phyloP scores from a whole-genome alignment of 2,329 filamentous ascomycete genomes.

The Fulvia fulva region DNA sequence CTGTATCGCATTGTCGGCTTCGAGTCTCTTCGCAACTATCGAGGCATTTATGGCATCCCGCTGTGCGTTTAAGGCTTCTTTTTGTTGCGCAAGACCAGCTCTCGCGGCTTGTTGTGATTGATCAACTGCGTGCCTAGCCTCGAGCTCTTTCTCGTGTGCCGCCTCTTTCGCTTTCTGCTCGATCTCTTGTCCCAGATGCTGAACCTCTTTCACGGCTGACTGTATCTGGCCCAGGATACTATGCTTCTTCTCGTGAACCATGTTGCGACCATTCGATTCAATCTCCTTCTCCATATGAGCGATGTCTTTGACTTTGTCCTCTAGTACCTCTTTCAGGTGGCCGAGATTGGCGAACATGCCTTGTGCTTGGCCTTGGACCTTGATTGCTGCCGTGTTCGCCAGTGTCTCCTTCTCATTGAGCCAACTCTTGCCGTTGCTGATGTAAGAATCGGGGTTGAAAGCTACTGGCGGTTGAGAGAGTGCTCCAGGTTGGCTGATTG shows the following conservation, averaged over 20 bases:
- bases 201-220: constrained; percentile 11
- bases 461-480: background rate
- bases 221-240: constrained; percentile 11
- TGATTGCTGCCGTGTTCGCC: constrained; percentile 7
- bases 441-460: constrained; percentile 1
- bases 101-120: background rate
- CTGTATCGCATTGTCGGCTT: background rate
- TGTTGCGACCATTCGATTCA: constrained; percentile 11
- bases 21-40: background rate
- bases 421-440: constrained; percentile 1
- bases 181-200: constrained; percentile 13
- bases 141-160: constrained; percentile 7
- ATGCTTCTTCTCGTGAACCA: constrained; percentile 17
- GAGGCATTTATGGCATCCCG: background rate
- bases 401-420: constrained; percentile 14
- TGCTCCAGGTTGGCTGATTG: background rate
- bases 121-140: background rate
- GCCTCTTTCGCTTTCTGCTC: constrained; percentile 14
- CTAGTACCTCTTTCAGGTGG: constrained; percentile 15
- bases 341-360: constrained; percentile 12
- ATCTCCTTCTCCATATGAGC: constrained; percentile 22
- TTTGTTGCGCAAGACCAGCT: background rate
- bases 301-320: constrained; percentile 19
- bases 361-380: constrained; percentile 12
- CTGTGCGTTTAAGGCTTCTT: background rate